Evolutionary conservation across 768 basidiomycete genomes (phyloP).

Genomic region (Epithele typhae): DNA sequence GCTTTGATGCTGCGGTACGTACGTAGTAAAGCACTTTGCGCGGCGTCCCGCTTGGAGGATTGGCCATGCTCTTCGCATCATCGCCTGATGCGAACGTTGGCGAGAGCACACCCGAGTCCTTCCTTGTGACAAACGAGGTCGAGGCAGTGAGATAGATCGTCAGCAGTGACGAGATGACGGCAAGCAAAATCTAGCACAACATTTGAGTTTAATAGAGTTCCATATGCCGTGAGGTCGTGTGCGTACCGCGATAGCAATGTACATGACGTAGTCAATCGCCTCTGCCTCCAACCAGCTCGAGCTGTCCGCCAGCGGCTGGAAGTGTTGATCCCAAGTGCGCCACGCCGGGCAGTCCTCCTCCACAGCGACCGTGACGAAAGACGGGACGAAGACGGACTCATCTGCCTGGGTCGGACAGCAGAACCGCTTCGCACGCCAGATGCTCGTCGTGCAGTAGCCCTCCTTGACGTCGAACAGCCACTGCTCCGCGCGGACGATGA

Average conservation of each 20-base stretch:
- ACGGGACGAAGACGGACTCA: background rate
- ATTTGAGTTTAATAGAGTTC: background rate
- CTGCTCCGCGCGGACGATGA: constrained; percentile 82
- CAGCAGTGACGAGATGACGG: constrained; percentile 67
- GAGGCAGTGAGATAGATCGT: constrained; percentile 88
- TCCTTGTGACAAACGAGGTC: constrained; percentile 81
- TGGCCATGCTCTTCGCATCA: constrained; percentile 17
- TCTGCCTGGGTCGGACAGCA: constrained; percentile 58
- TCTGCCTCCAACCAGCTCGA: constrained; percentile 35
- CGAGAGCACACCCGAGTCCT: constrained; percentile 74
- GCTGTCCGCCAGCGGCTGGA: constrained; percentile 31
- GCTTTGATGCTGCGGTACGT: constrained; percentile 24
- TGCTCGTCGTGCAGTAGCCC: constrained; percentile 70
- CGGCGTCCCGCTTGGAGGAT: constrained; percentile 23
- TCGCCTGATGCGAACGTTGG: constrained; percentile 35
- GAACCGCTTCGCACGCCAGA: constrained; percentile 75
- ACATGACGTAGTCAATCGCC: constrained; percentile 61
- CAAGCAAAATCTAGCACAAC: constrained; percentile 57
- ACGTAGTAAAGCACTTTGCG: constrained; percentile 85
- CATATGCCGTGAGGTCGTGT: background rate
- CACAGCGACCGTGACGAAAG: constrained; percentile 11
- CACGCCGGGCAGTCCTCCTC: constrained; percentile 59
- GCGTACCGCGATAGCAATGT: constrained; percentile 76
- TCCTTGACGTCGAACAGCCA: constrained; percentile 91
- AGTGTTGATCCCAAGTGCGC: constrained; percentile 68